Base-by-base conservation (phyloP, 495 filamentous ascomycete genomes). In the Lindgomyces ingoldianus region DNA sequence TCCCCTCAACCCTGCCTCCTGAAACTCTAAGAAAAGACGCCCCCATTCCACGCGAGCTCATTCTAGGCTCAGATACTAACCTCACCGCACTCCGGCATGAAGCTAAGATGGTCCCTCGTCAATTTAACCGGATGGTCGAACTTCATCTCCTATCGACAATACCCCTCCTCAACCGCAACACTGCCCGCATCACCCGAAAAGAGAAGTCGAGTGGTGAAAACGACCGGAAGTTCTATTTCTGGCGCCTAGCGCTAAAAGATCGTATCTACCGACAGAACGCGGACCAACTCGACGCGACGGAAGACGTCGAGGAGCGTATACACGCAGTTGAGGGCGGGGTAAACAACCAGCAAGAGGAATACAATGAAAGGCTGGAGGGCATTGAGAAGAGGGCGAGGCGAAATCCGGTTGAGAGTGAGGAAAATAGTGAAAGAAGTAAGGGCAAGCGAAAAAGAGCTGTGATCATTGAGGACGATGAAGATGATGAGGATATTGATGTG, bases 71-170 rank as follows among this genome's bases (percentile, higher is more conserved):
- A 33, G 77, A 76, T 24, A 33, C 33, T 9, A 75, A 81, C 11
- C 80, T 89, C 1, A 79, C 87, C 18, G 74, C 79, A 0, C 80
- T 95, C 11, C 88, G 90, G 21, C 74, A 74, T 6, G 76, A 83
- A 41, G 80, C 82, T 54, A 96, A 96, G 73, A 91, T 98, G 62
- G 86, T 87, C 4, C 81, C 86, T 0, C 86, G 93, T n/a, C 94
- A 98, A 76, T 96, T 97, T 75, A 81, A 81, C 27, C 85, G 93
- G 29, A 80, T 96, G 10, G 77, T 93, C 16, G 94, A 98, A 75
- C 91, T 98, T 86, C 86, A 89, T 57, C 87, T 96, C 6, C 87
- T 97, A 66, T 87, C 87, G 6, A 80, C 77, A 52, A 87, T 97
- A 24, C 85, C 91, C 0, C 70, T 78, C 9, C 75, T 79, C 12